phyloP scores from a whole-genome alignment of 2,329 filamentous ascomycete genomes.

The Fonsecaea nubica region DNA sequence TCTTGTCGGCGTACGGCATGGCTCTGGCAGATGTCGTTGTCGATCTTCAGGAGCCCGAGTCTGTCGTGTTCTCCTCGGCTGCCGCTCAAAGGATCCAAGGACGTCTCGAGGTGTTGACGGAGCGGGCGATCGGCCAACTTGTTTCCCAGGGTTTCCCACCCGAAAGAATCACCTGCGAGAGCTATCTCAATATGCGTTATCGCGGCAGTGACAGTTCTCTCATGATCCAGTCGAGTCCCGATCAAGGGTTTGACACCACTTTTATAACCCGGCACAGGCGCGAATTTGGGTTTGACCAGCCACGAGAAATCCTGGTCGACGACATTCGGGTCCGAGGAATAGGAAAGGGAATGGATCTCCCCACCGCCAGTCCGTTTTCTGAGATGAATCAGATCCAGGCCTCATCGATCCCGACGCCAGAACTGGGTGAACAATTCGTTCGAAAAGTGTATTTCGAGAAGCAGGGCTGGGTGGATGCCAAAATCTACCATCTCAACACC shows the following conservation, averaged over 20 bases:
- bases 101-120: constrained; percentile 78
- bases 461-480: constrained; percentile 44
- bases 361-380: constrained; percentile 72
- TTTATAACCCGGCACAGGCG: constrained; percentile 87
- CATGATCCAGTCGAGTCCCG: constrained; percentile 47
- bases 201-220: constrained; percentile 59
- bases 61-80: constrained; percentile 31
- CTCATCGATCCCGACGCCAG: constrained; percentile 9
- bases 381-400: constrained; percentile 21
- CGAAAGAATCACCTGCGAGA: constrained; percentile 51
- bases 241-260: constrained; percentile 74
- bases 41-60: constrained; percentile 41
- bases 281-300: constrained; percentile 89
- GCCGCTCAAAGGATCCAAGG: constrained; percentile 58
- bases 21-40: constrained; percentile 50
- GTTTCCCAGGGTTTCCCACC: constrained; percentile 52
- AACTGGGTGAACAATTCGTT: neutral
- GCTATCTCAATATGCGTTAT: constrained; percentile 58
- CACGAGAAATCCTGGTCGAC: constrained; percentile 85
- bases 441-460: constrained; percentile 47
- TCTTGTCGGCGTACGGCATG: constrained; percentile 56
- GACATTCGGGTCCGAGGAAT: constrained; percentile 83
- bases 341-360: constrained; percentile 63
- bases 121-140: constrained; percentile 58
- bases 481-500: constrained; percentile 47